These are phyloP conservation scores for Botrytis cinerea DNA, from an alignment of 2,329 filamentous ascomycete genomes.

Conservation along the genomic window DNA sequence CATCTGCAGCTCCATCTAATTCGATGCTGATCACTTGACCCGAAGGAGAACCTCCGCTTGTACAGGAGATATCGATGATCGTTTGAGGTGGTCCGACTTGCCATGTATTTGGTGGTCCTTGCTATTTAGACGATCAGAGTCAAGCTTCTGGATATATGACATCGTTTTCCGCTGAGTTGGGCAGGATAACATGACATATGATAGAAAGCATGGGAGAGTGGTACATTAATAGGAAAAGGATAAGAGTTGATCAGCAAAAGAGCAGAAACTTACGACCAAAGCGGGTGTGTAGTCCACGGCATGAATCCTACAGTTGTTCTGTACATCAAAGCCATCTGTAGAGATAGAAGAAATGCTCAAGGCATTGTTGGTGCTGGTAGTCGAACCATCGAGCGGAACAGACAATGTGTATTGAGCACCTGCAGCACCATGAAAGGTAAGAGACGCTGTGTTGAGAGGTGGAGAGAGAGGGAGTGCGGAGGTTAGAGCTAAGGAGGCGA, in stretches of 20 bases:
- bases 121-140: not conserved
- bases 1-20: slow-evolving; percentile 36
- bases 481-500: slow-evolving; percentile 29
- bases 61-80: slow-evolving; percentile 33
- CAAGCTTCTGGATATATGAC: not conserved
- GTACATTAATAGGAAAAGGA: not conserved
- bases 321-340: slow-evolving; percentile 26
- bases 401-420: slow-evolving; percentile 32
- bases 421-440: slow-evolving; percentile 36
- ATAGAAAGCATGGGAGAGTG: not conserved
- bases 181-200: not conserved
- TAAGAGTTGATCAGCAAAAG: not conserved
- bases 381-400: slow-evolving; percentile 32
- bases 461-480: slow-evolving; percentile 28
- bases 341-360: slow-evolving; percentile 28
- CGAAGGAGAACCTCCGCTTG: not conserved
- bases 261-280: slow-evolving; percentile 23
- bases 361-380: slow-evolving; percentile 26
- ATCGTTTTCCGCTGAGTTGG: not conserved
- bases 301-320: slow-evolving; percentile 29
- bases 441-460: slow-evolving; percentile 18
- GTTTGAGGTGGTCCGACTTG: slow-evolving; percentile 37
- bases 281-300: slow-evolving; percentile 35
- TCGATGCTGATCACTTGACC: slow-evolving; percentile 31
- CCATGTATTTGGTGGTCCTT: slow-evolving; percentile 33